Conservation (phyloP, 768 basidiomycete genomes). For the Lentinula sp. region DNA sequence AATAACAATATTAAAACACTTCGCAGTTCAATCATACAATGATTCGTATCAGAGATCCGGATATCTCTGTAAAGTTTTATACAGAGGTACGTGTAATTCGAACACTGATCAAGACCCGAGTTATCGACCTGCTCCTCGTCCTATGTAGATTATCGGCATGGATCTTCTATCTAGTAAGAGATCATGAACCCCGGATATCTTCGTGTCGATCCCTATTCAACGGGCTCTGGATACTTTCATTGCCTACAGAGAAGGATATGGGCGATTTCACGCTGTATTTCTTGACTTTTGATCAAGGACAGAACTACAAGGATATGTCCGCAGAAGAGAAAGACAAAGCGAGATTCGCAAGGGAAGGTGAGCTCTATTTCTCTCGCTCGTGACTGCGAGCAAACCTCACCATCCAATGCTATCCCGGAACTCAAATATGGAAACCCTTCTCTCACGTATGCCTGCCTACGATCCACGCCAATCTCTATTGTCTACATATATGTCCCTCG, state of each 20-base stretch:
- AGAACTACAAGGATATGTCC: constrained; percentile 33
- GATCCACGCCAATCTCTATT: background rate
- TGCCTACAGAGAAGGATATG: constrained; percentile 42
- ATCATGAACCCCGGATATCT: constrained; percentile 5
- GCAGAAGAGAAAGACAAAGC: constrained; percentile 46
- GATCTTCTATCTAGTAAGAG: constrained; percentile 52
- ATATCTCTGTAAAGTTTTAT: constrained; percentile 78
- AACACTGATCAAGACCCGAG: too few relatives aligned
- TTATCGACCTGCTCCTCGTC: background rate
- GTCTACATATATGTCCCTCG: background rate
- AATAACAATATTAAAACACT: background rate
- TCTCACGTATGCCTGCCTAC: background rate
- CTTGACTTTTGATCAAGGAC: constrained; percentile 70
- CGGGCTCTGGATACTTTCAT: background rate
- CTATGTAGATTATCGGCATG: constrained; percentile 61
- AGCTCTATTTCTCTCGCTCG: background rate
- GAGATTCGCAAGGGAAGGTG: constrained; percentile 64
- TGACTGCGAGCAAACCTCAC: background rate
- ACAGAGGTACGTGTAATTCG: constrained; percentile 42
- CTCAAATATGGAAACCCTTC: background rate
- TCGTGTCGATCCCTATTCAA: background rate
- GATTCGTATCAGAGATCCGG: constrained; percentile 85
- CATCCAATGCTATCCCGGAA: background rate
- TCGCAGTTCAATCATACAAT: constrained; percentile 79
- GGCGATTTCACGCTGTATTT: constrained; percentile 77